A percentile compares a stretch with the other conserved stretches of the same genome.
Evolutionary conservation across 192 early-diverging fungal genomes (phyloP).

Genomic region (Mortierella alpina): DNA sequence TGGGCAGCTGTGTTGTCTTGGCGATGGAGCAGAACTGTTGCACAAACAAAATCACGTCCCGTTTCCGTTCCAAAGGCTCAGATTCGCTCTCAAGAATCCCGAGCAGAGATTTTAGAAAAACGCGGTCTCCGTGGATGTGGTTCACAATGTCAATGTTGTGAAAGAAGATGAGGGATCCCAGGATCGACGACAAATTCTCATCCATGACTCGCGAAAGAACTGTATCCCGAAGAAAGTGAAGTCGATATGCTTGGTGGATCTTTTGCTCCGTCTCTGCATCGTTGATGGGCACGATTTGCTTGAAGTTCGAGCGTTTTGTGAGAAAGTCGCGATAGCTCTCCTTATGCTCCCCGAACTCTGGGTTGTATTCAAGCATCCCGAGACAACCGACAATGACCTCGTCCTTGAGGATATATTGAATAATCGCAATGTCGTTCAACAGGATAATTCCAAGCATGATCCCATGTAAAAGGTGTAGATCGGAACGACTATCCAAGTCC

Average conservation of each 20-base stretch:
- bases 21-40: constrained; percentile 83
- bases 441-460: constrained; percentile 82
- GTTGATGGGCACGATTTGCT: constrained; percentile 83
- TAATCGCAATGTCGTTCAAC: constrained; percentile 82
- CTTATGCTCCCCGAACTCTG: constrained; percentile 73
- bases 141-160: constrained; percentile 88
- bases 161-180: constrained; percentile 83
- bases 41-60: constrained; percentile 83
- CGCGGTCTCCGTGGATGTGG: constrained; percentile 75
- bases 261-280: constrained; percentile 76
- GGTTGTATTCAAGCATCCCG: constrained; percentile 92
- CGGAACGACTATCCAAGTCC: constrained; percentile 81
- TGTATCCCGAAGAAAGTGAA: constrained; percentile 90
- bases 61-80: constrained; percentile 64
- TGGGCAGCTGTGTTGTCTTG: constrained; percentile 72
- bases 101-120: constrained; percentile 79
- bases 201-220: constrained; percentile 82
- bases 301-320: constrained; percentile 65
- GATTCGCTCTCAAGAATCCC: constrained; percentile 65
- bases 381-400: constrained; percentile 76
- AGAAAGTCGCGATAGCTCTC: constrained; percentile 84
- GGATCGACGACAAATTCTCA: constrained; percentile 77
- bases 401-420: constrained; percentile 80
- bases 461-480: constrained; percentile 77
- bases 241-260: constrained; percentile 88